A percentile compares a stretch with the other conserved stretches of the same genome.
phyloP scores from a whole-genome alignment of 2,329 filamentous ascomycete genomes.

The Rhytidhysteron rufulum region DNA sequence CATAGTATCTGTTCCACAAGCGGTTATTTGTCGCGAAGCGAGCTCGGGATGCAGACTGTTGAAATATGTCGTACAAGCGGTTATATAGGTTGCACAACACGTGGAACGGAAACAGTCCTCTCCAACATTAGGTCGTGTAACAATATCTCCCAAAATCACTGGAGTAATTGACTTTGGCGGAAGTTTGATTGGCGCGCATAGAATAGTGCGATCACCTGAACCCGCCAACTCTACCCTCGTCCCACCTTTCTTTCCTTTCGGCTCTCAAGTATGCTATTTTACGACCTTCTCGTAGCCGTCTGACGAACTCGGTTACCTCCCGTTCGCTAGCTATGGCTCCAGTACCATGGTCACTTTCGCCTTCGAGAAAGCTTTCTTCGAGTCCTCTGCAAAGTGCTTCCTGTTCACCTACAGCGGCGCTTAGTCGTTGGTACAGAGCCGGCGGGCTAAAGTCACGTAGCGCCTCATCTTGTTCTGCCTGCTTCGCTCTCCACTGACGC shows the following conservation, averaged over 20 bases:
- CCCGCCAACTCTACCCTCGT: constrained; percentile 89
- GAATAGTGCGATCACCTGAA: constrained; percentile 65
- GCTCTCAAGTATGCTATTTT: constrained; percentile 73
- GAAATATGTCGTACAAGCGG: too few relatives aligned
- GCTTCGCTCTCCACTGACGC: constrained; percentile 86
- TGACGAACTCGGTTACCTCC: constrained; percentile 81
- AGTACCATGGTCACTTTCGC: constrained; percentile 40
- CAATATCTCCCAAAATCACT: too few relatives aligned
- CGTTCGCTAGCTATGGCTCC: constrained; percentile 63
- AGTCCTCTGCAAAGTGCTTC: constrained; percentile 74
- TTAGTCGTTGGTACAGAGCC: constrained; percentile 77
- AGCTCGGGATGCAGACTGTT: too few relatives aligned
- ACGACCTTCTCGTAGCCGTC: constrained; percentile 74
- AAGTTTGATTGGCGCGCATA: too few relatives aligned
- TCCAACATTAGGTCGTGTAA: too few relatives aligned
- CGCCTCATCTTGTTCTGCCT: constrained; percentile 82
- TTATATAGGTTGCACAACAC: too few relatives aligned
- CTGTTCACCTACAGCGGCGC: constrained; percentile 75
- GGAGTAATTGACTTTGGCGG: too few relatives aligned
- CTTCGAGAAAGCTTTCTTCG: constrained; percentile 89
- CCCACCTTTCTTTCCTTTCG: constrained; percentile 90
- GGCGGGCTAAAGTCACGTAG: constrained; percentile 82
- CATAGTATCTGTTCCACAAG: too few relatives aligned
- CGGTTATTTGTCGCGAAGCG: too few relatives aligned
- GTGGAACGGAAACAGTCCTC: too few relatives aligned